phyloP scores from a whole-genome alignment of 2,329 filamentous ascomycete species.

The Neopestalotiopsis rosae region DNA sequence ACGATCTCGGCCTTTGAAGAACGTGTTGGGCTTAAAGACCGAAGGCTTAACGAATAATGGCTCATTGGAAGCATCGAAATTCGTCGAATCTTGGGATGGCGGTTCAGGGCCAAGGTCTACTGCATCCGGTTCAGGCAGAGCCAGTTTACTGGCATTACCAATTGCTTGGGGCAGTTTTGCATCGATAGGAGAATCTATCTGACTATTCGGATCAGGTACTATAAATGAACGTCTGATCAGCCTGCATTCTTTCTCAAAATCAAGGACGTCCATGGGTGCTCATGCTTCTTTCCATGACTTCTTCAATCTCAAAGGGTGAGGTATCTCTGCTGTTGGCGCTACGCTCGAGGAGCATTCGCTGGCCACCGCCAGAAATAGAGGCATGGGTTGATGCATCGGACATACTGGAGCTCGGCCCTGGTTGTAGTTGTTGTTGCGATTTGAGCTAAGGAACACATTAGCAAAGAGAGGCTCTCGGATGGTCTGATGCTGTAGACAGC shows the following conservation, averaged over 20 bases:
- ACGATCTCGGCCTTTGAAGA: slow-evolving; percentile 62
- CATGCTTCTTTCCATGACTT: slow-evolving; percentile 26
- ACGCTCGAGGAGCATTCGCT: slow-evolving; percentile 26
- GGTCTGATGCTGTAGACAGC: neutral
- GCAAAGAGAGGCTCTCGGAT: neutral
- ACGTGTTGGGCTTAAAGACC: slow-evolving; percentile 63
- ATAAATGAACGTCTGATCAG: slow-evolving; percentile 37
- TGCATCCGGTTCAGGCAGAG: slow-evolving; percentile 33
- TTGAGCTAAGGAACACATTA: slow-evolving; percentile 28
- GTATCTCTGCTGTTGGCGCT: slow-evolving; percentile 29
- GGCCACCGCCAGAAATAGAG: neutral
- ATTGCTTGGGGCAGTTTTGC: slow-evolving; percentile 31
- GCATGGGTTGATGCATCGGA: slow-evolving; percentile 31
- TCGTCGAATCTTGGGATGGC: slow-evolving; percentile 36
- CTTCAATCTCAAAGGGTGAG: slow-evolving; percentile 39
- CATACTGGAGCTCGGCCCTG: slow-evolving; percentile 35
- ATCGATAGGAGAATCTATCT: slow-evolving; percentile 33
- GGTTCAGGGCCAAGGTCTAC: slow-evolving; percentile 32
- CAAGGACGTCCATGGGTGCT: slow-evolving; percentile 17
- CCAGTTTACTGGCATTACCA: slow-evolving; percentile 32
- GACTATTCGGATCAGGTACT: slow-evolving; percentile 39
- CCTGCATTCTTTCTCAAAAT: slow-evolving; percentile 28
- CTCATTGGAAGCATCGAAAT: slow-evolving; percentile 27
- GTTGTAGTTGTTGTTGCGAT: slow-evolving; percentile 32
- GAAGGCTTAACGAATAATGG: slow-evolving; percentile 52